A percentile compares a stretch with the other conserved stretches of the same genome.
These are phyloP conservation scores for Solanum microdontum DNA, from an alignment of 257 asterid species.

Conservation along the genomic window DNA sequence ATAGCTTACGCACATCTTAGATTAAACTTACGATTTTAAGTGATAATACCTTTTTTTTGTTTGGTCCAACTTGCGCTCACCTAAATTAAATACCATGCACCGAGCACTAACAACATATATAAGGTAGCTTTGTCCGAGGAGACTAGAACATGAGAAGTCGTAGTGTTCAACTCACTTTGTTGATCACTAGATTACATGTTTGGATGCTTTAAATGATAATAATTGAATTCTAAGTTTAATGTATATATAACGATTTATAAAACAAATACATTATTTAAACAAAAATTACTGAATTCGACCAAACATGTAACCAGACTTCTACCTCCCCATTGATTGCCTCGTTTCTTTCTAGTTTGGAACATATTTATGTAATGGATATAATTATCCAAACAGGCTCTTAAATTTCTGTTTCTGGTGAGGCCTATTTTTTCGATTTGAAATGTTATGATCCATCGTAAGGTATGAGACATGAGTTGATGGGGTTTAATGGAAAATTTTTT, in stretches of 20 bases:
- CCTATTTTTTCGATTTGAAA: background rate
- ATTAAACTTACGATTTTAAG: too few species aligned
- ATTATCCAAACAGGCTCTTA: too few species aligned
- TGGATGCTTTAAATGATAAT: background rate
- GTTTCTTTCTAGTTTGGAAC: too few species aligned
- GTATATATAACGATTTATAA: too few species aligned
- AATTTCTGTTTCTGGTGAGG: background rate
- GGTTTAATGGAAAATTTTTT: too few species aligned
- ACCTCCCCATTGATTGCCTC: too few species aligned
- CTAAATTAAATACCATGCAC: background rate
- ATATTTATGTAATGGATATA: too few species aligned
- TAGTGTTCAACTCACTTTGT: background rate
- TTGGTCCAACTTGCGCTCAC: background rate
- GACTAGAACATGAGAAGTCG: background rate
- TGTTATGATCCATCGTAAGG: background rate
- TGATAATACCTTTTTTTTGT: too few species aligned
- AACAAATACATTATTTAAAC: too few species aligned
- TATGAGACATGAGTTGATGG: background rate
- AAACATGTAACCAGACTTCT: too few species aligned
- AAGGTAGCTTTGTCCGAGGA: too few species aligned
- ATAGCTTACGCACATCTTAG: background rate
- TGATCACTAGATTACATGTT: background rate
- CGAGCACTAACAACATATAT: background rate
- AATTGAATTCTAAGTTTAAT: background rate
- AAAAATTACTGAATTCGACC: too few species aligned